Evolutionary conservation across 2,329 filamentous ascomycete genomes (phyloP).

Genomic region (Fusarium nodosum): DNA sequence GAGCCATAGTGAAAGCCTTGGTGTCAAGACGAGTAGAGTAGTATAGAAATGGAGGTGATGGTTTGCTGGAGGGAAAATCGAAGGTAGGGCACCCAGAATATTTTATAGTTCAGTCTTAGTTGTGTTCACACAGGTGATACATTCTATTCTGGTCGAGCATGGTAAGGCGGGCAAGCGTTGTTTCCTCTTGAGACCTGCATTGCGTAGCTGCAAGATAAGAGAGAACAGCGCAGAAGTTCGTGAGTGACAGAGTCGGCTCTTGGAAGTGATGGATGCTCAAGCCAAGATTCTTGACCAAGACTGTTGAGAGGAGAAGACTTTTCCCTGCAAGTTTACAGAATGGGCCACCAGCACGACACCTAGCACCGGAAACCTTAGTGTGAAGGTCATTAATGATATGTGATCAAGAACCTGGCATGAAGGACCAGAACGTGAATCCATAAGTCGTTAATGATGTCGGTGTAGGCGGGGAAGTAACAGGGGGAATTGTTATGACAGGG

Average conservation of each 20-base stretch:
- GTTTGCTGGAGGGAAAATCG: too few relatives aligned
- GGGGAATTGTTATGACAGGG: background rate
- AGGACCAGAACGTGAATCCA: background rate
- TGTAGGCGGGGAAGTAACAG: constrained; percentile 1
- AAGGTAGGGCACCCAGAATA: background rate
- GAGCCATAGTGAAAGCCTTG: background rate
- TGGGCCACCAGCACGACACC: too few relatives aligned
- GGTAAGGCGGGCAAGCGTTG: constrained; percentile 16
- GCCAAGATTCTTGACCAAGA: background rate
- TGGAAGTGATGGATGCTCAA: background rate
- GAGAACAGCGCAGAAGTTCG: background rate
- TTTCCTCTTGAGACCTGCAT: background rate
- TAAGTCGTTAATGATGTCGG: background rate
- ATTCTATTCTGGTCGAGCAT: background rate
- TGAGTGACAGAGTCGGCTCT: background rate
- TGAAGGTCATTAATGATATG: constrained; percentile 4
- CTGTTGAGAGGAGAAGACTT: background rate
- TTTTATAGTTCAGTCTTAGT: constrained; percentile 2
- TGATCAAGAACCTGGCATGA: background rate
- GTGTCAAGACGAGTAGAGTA: background rate
- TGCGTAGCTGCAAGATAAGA: background rate
- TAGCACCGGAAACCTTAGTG: background rate
- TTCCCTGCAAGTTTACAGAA: background rate
- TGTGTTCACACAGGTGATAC: background rate
- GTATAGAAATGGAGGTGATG: background rate